These are phyloP conservation scores for Lolium perenne DNA, from an alignment of 176 grass and related monocot species.

Conservation along the genomic window DNA sequence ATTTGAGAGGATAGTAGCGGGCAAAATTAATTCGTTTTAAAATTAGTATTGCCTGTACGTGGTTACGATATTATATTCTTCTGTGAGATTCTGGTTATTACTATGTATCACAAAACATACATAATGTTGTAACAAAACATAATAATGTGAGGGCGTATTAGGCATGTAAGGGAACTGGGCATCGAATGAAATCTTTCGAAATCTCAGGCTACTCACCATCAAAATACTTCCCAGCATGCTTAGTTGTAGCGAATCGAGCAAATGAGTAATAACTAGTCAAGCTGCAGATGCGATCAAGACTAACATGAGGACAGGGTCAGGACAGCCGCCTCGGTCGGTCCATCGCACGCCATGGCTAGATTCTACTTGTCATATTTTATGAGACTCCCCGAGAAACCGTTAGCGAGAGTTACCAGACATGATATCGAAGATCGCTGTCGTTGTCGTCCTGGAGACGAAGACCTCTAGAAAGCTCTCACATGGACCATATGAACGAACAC, in stretches of 20 bases:
- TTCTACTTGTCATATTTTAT: slow-evolving; percentile 42
- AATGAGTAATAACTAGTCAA: not conserved
- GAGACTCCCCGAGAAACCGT: slow-evolving; percentile 47
- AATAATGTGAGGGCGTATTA: not conserved
- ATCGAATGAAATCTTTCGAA: slow-evolving; percentile 13
- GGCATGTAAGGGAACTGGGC: not conserved
- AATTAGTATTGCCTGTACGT: too few relatives aligned
- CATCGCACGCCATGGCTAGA: slow-evolving; percentile 5
- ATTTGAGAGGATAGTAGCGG: too few relatives aligned
- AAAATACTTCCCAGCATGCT: not conserved
- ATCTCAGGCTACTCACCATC: not conserved
- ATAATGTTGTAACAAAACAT: not conserved
- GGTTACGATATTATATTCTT: too few relatives aligned
- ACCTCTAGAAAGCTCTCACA: slow-evolving; percentile 35
- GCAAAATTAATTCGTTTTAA: too few relatives aligned
- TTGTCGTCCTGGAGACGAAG: slow-evolving; percentile 44
- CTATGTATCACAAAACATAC: too few relatives aligned
- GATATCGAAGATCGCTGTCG: slow-evolving; percentile 31
- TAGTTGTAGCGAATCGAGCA: not conserved
- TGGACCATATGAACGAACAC: not conserved
- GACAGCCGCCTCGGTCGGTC: slow-evolving; percentile 39
- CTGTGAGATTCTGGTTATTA: too few relatives aligned
- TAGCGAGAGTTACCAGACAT: slow-evolving; percentile 41
- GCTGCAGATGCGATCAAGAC: not conserved
- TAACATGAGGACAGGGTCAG: slow-evolving; percentile 28